Evolutionary conservation across 495 filamentous ascomycete genomes (phyloP).

Genomic region (Aspergillus indologenus): DNA sequence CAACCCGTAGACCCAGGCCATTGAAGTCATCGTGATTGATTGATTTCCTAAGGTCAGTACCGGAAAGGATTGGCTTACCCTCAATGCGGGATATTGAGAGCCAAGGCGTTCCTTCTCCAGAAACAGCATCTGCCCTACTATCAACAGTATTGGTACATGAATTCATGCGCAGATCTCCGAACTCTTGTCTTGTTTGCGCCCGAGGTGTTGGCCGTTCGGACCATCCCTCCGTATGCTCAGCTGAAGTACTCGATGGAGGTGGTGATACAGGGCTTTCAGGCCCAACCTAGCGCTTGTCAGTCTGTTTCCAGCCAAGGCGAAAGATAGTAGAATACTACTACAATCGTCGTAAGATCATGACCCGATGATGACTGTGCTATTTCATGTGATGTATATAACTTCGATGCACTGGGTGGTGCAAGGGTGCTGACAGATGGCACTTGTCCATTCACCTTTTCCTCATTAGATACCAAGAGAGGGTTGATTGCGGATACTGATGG

Average conservation of each 20-base stretch:
- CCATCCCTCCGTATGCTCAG: slow-evolving; percentile 60
- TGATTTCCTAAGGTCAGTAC: slow-evolving; percentile 37
- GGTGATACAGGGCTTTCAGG: slow-evolving; percentile 52
- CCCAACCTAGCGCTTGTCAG: slow-evolving; percentile 20
- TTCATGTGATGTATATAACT: slow-evolving; percentile 1
- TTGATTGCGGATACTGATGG: slow-evolving; percentile 1
- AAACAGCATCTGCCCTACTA: slow-evolving; percentile 43
- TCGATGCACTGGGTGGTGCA: neutral
- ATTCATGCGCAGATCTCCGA: slow-evolving; percentile 54
- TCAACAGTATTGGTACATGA: slow-evolving; percentile 64
- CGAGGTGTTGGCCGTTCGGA: slow-evolving; percentile 73
- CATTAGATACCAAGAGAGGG: neutral
- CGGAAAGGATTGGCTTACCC: slow-evolving; percentile 41
- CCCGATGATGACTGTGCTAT: neutral
- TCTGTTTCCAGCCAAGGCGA: neutral
- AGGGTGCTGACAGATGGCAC: neutral
- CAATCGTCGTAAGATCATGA: neutral
- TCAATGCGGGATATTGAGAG: slow-evolving; percentile 16
- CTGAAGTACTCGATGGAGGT: slow-evolving; percentile 65
- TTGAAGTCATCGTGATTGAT: slow-evolving; percentile 37
- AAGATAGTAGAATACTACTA: slow-evolving; percentile 17
- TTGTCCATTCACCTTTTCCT: slow-evolving; percentile 1
- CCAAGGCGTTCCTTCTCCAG: neutral
- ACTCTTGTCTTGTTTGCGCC: slow-evolving; percentile 72
- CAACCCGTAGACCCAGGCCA: slow-evolving; percentile 15